Evolutionary conservation across 352 stramenopile species (phyloP).

Genomic region (Globisporangium paddicum): DNA sequence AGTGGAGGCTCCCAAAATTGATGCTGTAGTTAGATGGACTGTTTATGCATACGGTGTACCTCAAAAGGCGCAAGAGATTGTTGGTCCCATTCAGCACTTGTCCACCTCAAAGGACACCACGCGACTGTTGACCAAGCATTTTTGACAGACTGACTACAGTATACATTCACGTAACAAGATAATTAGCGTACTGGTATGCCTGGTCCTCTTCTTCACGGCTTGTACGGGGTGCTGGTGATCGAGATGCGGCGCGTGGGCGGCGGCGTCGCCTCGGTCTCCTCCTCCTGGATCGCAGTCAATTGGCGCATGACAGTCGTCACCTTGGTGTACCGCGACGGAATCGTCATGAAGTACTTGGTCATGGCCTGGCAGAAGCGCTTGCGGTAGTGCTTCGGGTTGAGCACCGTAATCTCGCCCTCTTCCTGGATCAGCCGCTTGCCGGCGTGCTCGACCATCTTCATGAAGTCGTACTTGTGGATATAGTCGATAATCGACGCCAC

Average conservation of each 20-base stretch:
- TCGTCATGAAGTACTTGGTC: conserved; percentile 88
- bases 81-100: too few species aligned
- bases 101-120: too few species aligned
- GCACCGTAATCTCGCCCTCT: conserved; percentile 84
- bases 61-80: too few species aligned
- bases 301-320: conserved; percentile 62
- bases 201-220: background rate
- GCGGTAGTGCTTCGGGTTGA: conserved; percentile 85
- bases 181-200: background rate
- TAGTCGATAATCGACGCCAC: conserved; percentile 89
- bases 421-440: conserved; percentile 87
- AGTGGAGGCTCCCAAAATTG: background rate
- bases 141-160: background rate
- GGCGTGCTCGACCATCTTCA: conserved; percentile 89
- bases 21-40: background rate
- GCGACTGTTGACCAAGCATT: background rate
- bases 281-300: conserved; percentile 22
- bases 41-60: background rate
- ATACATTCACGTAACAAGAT: background rate
- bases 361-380: conserved; percentile 82
- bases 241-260: conserved; percentile 17
- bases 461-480: conserved; percentile 89
- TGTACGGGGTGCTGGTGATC: conserved; percentile 8
- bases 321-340: conserved; percentile 83
- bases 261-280: conserved; percentile 13